Evolutionary conservation across 306 rosid species (phyloP).

Genomic region (Gleditsia sinensis): DNA sequence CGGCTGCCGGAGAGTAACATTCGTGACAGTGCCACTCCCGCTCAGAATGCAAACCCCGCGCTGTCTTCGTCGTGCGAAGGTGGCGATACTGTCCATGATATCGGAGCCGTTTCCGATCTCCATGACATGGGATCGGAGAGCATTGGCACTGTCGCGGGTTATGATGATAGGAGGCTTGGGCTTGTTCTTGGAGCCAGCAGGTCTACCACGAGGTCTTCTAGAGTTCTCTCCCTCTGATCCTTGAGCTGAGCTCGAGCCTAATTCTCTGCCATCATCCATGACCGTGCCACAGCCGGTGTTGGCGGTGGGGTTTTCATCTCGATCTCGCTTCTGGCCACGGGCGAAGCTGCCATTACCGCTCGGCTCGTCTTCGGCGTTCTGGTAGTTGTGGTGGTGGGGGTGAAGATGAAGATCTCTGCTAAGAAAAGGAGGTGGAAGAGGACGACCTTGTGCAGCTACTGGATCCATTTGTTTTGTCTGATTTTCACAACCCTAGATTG

Average conservation of each 20-base stretch:
- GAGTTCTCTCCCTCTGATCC: conserved; percentile 44
- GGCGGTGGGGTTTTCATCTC: conserved; percentile 42
- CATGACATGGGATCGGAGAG: conserved; percentile 84
- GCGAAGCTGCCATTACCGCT: conserved; percentile 41
- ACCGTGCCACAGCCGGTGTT: neutral
- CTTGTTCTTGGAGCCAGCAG: conserved; percentile 87
- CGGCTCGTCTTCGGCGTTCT: conserved; percentile 59
- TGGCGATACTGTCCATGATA: conserved; percentile 75
- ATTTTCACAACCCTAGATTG: conserved; percentile 30
- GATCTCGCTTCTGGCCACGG: conserved; percentile 68
- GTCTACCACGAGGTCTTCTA: conserved; percentile 84
- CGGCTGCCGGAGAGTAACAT: conserved; percentile 87
- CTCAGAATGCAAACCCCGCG: conserved; percentile 85
- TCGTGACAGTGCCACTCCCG: conserved; percentile 87
- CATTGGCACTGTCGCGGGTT: conserved; percentile 90
- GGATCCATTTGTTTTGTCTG: conserved; percentile 62
- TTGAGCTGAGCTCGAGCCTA: conserved; percentile 31
- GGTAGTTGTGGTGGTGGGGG: conserved; percentile 63
- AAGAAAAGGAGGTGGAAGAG: conserved; percentile 83
- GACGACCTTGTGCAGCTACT: conserved; percentile 80
- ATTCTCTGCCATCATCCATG: conserved; percentile 39
- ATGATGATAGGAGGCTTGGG: conserved; percentile 92
- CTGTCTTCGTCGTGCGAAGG: conserved; percentile 73
- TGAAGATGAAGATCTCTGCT: conserved; percentile 81
- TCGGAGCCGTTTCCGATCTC: conserved; percentile 81